These are phyloP conservation scores for Fusarium aywerte DNA, from an alignment of 2,329 filamentous ascomycete species.

Conservation along the genomic window DNA sequence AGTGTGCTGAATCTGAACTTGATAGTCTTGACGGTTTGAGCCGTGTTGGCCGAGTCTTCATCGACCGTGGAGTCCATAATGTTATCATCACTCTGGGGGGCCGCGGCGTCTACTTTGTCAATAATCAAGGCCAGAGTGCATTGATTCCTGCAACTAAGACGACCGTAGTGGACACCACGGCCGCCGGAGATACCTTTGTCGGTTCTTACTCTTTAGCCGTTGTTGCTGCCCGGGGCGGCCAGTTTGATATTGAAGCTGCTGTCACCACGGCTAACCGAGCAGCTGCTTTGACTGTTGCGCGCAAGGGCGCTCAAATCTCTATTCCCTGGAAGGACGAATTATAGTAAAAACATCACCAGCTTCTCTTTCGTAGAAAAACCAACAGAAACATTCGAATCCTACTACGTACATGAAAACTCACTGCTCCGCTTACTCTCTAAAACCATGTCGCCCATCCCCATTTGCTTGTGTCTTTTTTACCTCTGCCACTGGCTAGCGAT, in stretches of 20 bases:
- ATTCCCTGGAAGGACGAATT: slow-evolving; percentile 59
- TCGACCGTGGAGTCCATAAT: slow-evolving; percentile 75
- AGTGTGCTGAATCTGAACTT: slow-evolving; percentile 61
- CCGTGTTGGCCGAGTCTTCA: slow-evolving; percentile 68
- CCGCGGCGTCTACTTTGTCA: slow-evolving; percentile 77
- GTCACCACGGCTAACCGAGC: slow-evolving; percentile 63
- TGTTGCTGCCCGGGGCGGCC: slow-evolving; percentile 58
- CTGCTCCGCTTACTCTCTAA: slow-evolving; percentile 30
- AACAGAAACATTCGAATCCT: slow-evolving; percentile 28
- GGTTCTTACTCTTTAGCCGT: slow-evolving; percentile 84
- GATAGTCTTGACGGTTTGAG: slow-evolving; percentile 58
- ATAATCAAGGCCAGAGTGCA: slow-evolving; percentile 54
- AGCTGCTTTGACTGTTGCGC: slow-evolving; percentile 56
- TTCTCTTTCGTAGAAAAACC: slow-evolving; percentile 29
- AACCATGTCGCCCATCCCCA: slow-evolving; percentile 50
- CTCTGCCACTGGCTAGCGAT: slow-evolving; percentile 17
- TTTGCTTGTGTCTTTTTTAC: slow-evolving; percentile 44
- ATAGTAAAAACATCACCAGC: slow-evolving; percentile 40
- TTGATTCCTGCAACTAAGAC: slow-evolving; percentile 74
- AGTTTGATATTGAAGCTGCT: slow-evolving; percentile 67
- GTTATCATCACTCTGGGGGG: slow-evolving; percentile 87
- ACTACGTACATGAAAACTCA: slow-evolving; percentile 10
- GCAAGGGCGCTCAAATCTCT: slow-evolving; percentile 57
- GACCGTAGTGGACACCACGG: slow-evolving; percentile 88
- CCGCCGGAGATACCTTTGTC: slow-evolving; percentile 93